Evolutionary conservation across 139 green algal species (phyloP), one percentile per base, ranked within the genome.

Genomic region (Desmodesmus armatus): DNA sequence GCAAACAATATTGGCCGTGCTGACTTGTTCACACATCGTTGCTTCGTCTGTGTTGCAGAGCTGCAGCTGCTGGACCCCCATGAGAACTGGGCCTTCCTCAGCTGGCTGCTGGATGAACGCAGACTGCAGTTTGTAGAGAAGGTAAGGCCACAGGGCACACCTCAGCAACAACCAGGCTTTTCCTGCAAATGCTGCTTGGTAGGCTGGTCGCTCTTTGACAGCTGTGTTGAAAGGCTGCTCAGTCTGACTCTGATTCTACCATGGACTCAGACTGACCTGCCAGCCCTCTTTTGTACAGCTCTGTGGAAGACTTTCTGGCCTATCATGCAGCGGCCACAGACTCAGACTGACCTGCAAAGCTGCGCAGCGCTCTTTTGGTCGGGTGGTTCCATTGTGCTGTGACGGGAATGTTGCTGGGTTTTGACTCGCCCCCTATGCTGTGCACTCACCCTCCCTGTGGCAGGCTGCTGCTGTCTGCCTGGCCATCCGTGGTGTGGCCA

Each of bases 71-170:
- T 94, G 81, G 89, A 92, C 66, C 84, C 90, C 17, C 27, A 43
- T 0, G 83, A 88, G 2, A 91, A 82, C 63, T 93, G 90, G 90
- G 90, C 90, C 41, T 93, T 93, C 85, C 49, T 92, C 37, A 76
- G 39, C 3, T 93, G 90, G 90, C 88, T 93, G 19, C 71, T 89
- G 27, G 21, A 72, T 5, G 49, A 80, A 25, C 40, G 60, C 2
- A 33, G 27, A 3, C 58, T 62, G 58, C 58, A 76, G 60, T 84
- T 74, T 15, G 27, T 84, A 5, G 60, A 75, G 41, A 84, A 75
- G 62, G n/a, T n/a, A n/a, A n/a, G n/a, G n/a, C n/a, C n/a, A n/a
- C n/a, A n/a, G n/a, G 17, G 53, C 17, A 21, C 21, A 21, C 53
- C 53, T 63, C 53, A 17, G 21, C 21, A 21, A 17, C 17, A 63